These are phyloP conservation scores for Mycena floridula DNA, from an alignment of 768 basidiomycete species.

Conservation along the genomic window DNA sequence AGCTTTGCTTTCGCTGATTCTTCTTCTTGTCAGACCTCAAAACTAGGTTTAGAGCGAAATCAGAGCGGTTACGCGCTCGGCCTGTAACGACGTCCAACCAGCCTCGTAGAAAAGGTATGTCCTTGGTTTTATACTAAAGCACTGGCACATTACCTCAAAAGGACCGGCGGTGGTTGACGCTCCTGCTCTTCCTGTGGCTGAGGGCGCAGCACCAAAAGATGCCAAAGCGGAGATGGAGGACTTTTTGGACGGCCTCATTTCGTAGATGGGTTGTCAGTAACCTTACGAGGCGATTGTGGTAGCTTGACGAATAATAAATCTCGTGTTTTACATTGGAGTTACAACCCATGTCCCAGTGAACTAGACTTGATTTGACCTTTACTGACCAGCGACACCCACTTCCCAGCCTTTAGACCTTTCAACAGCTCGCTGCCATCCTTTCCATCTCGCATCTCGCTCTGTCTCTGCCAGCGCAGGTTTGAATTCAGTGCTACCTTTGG, in stretches of 20 bases:
- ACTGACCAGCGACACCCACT: constrained; percentile 33
- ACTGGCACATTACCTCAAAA: too few relatives aligned
- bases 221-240: constrained; percentile 13
- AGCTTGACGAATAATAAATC: too few relatives aligned
- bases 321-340: too few relatives aligned
- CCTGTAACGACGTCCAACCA: constrained; percentile 20
- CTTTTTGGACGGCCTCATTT: constrained; percentile 9
- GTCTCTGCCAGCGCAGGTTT: constrained; percentile 44
- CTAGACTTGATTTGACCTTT: background rate
- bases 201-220: constrained; percentile 1
- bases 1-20: background rate
- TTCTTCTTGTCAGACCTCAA: constrained; percentile 43
- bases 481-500: constrained; percentile 72
- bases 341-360: too few relatives aligned
- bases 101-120: constrained; percentile 4
- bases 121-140: background rate
- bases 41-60: constrained; percentile 49
- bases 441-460: constrained; percentile 61
- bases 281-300: too few relatives aligned
- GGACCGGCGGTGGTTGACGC: constrained; percentile 11
- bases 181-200: constrained; percentile 14
- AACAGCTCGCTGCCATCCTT: constrained; percentile 85
- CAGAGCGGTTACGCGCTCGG: constrained; percentile 36
- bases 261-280: too few relatives aligned
- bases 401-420: constrained; percentile 83